Conservation (phyloP, 164 flowering plant species). For the grape (Vitis vinifera) region ASM3070453v1 NC_081811.1:29024001-29024500, state of each 20-base stretch:
- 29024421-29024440: too few relatives aligned
- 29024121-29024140: slow-evolving; percentile 41
- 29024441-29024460: too few relatives aligned
- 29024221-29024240: slow-evolving; percentile 76
- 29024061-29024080: neutral
- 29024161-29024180: slow-evolving; percentile 76
- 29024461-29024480: too few relatives aligned
- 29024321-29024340: too few relatives aligned
- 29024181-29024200: slow-evolving; percentile 94
- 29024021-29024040: too few relatives aligned
- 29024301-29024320: too few relatives aligned
- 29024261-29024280: neutral
- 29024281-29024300: neutral
- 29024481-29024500: too few relatives aligned
- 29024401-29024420: too few relatives aligned
- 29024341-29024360: too few relatives aligned
- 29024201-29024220: slow-evolving; percentile 79
- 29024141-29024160: slow-evolving; percentile 64
- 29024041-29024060: too few relatives aligned
- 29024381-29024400: too few relatives aligned
- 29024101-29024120: neutral
- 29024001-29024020: neutral
- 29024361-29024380: too few relatives aligned
- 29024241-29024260: slow-evolving; percentile 92
- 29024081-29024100: neutral